Evolutionary conservation across 2,329 filamentous ascomycete species (phyloP).

Genomic region (Tolypocladium sp.): DNA sequence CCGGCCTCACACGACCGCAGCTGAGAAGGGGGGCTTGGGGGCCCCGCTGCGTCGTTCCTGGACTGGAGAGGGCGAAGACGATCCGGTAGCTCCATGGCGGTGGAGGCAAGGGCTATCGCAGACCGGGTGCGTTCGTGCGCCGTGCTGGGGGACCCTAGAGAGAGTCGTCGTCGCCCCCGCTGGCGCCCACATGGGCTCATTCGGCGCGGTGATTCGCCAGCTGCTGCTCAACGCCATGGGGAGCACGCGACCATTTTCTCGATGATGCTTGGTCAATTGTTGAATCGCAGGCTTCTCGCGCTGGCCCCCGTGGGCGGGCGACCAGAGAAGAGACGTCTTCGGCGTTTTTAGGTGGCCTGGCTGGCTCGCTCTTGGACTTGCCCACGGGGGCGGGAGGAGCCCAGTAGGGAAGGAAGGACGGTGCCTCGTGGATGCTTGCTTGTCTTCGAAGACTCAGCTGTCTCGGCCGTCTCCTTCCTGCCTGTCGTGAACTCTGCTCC

Average conservation of each 20-base stretch:
- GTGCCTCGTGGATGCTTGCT: not conserved
- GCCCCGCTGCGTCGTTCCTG: not conserved
- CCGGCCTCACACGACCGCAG: constrained; percentile 1
- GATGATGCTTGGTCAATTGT: constrained; percentile 33
- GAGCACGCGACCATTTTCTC: constrained; percentile 34
- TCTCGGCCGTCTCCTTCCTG: not conserved
- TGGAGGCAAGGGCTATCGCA: not conserved
- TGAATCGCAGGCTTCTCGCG: not conserved
- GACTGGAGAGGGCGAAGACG: not conserved
- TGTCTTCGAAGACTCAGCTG: not conserved
- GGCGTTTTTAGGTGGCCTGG: not conserved
- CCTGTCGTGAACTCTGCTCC: not conserved
- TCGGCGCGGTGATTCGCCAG: constrained; percentile 23
- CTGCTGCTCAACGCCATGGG: constrained; percentile 6
- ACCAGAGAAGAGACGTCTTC: not conserved
- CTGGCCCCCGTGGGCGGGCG: not conserved
- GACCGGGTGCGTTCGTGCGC: not conserved
- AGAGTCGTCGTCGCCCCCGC: not conserved
- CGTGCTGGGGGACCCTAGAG: not conserved
- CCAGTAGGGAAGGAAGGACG: not conserved
- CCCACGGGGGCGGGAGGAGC: not conserved
- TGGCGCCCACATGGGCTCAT: constrained; percentile 22
- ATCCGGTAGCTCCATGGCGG: not conserved
- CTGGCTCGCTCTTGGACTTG: not conserved
- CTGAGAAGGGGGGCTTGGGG: not conserved